Percentiles rank a stretch among this genome's conserved stretches.
Evolutionary conservation across 2,329 filamentous ascomycete species (phyloP).

Genomic region (Aspergillus japonicus): DNA sequence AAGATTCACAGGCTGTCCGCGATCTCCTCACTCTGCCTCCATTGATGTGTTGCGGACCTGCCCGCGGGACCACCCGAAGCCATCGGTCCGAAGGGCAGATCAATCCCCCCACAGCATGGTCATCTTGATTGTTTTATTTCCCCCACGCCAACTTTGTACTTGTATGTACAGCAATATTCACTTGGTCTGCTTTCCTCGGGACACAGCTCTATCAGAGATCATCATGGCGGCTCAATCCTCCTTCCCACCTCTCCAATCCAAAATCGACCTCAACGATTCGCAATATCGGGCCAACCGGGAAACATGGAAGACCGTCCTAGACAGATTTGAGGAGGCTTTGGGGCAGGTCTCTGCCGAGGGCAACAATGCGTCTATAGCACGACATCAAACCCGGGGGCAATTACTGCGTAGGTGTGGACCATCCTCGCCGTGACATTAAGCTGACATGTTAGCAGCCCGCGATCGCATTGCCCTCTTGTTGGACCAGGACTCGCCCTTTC

Average conservation of each 20-base stretch:
- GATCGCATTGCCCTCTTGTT: no score
- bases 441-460: no score
- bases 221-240: conserved; percentile 5
- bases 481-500: no score
- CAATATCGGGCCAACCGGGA: conserved; percentile 21
- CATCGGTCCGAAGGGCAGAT: not conserved
- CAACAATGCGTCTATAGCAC: conserved; percentile 25
- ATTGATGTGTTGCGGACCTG: not conserved
- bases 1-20: no score
- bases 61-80: not conserved
- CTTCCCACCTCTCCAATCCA: conserved; percentile 16
- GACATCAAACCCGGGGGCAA: conserved; percentile 22
- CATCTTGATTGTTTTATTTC: no score
- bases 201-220: not conserved
- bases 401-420: no score
- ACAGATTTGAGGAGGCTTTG: conserved; percentile 30
- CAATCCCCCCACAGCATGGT: not conserved
- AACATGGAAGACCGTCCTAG: conserved; percentile 34
- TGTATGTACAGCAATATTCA: no score
- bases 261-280: conserved; percentile 22
- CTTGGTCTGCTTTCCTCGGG: no score
- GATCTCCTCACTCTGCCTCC: not conserved
- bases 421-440: no score
- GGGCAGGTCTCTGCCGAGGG: conserved; percentile 31
- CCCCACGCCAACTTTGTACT: no score